phyloP scores from a whole-genome alignment of 2,329 filamentous ascomycete genomes.

The Chrysoporthe austroafricana region DNA sequence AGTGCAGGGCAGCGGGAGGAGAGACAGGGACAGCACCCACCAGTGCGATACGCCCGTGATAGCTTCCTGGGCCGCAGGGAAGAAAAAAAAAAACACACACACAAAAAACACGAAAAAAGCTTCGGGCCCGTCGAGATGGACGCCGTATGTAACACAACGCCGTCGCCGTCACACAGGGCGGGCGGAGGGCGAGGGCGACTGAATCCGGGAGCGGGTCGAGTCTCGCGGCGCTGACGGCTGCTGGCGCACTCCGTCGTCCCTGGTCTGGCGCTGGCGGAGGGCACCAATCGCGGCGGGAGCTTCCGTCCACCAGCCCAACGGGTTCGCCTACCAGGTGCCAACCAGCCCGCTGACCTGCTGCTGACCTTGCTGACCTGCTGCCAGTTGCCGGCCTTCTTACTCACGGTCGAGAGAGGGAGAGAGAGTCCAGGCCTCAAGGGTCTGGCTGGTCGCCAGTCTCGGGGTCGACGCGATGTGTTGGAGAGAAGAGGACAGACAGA shows the following conservation, averaged over 20 bases:
- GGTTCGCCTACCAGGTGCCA: too few relatives aligned
- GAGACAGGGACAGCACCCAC: neutral
- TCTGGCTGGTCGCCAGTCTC: too few relatives aligned
- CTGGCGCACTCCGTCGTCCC: neutral
- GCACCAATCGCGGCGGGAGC: too few relatives aligned
- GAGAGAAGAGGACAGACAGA: too few relatives aligned
- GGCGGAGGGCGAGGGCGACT: constrained; percentile 2
- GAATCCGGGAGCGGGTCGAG: constrained; percentile 6
- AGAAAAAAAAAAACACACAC: neutral
- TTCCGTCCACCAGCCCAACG: too few relatives aligned
- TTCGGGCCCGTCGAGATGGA: neutral
- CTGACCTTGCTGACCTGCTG: too few relatives aligned
- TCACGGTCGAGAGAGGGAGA: too few relatives aligned
- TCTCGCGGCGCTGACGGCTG: neutral
- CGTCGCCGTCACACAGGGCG: neutral
- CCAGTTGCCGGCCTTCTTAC: too few relatives aligned
- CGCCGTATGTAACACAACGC: neutral
- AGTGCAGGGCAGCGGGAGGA: neutral
- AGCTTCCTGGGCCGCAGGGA: neutral
- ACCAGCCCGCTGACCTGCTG: too few relatives aligned
- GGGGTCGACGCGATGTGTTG: too few relatives aligned
- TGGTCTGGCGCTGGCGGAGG: neutral
- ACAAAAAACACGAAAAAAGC: neutral
- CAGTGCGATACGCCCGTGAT: neutral
- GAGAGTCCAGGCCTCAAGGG: too few relatives aligned